phyloP scores from a whole-genome alignment of 345 rosid species.

The Populus deltoides region DNA sequence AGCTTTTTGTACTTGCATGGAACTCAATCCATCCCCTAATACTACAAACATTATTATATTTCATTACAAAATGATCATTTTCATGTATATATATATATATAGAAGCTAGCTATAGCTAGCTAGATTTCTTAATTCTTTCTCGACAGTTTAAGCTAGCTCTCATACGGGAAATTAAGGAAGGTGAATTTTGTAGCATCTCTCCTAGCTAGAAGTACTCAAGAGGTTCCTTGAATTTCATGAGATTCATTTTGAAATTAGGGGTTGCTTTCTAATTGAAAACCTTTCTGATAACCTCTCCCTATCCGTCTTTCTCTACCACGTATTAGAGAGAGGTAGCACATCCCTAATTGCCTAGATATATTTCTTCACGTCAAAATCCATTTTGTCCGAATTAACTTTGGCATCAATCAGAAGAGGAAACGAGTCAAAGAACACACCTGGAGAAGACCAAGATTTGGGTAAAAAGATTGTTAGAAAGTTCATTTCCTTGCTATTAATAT shows the following conservation, averaged over 20 bases:
- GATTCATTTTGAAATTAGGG: neutral
- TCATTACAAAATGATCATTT: too few species aligned
- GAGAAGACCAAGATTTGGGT: slow-evolving; percentile 19
- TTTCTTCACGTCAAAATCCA: neutral
- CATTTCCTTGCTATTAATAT: slow-evolving; percentile 5
- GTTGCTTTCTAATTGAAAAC: neutral
- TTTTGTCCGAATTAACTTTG: slow-evolving; percentile 4
- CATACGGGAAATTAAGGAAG: neutral
- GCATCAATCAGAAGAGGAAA: neutral
- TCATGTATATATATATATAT: too few species aligned
- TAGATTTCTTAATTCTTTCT: neutral
- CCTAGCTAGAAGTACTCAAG: neutral
- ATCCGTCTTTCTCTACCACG: neutral
- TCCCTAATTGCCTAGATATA: neutral
- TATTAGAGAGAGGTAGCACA: neutral
- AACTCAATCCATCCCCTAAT: neutral
- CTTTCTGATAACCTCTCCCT: neutral
- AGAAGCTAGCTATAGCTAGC: too few species aligned
- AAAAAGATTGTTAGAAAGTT: slow-evolving; percentile 14
- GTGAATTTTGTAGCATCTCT: neutral
- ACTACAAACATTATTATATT: neutral
- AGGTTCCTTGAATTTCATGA: neutral
- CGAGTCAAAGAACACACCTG: slow-evolving; percentile 25
- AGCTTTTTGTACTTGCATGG: slow-evolving; percentile 18
- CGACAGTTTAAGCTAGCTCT: neutral